phyloP scores from a whole-genome alignment of 495 filamentous ascomycete species.

The Aspergillus incahuasiensis region DNA sequence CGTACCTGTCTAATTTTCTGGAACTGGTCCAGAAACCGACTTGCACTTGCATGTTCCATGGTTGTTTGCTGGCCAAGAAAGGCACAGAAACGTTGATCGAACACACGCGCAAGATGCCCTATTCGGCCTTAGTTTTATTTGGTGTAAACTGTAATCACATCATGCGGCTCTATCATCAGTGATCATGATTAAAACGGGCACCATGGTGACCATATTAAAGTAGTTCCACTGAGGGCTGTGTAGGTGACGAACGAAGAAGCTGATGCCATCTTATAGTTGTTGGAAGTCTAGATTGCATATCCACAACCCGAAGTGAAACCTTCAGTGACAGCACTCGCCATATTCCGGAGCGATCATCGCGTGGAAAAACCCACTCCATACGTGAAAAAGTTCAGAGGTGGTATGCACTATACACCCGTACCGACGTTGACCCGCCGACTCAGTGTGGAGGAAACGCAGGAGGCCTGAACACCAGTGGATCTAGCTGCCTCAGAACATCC shows the following conservation, averaged over 20 bases:
- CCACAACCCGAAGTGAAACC: not conserved
- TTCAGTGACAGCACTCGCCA: not conserved
- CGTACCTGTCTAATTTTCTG: not conserved
- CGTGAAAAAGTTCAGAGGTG: not conserved
- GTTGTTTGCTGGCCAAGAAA: not conserved
- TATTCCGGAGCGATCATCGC: not conserved
- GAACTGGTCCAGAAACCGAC: slow-evolving; percentile 8
- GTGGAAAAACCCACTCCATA: not conserved
- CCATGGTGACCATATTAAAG: not conserved
- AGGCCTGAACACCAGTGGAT: slow-evolving; percentile 2
- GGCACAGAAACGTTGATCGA: not conserved
- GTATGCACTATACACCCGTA: not conserved
- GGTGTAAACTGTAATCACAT: not conserved
- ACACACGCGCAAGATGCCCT: not conserved
- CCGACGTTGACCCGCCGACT: not conserved
- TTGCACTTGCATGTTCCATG: not conserved
- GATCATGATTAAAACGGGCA: not conserved
- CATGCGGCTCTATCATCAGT: not conserved
- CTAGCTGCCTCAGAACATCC: not conserved
- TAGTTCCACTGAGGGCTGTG: not conserved
- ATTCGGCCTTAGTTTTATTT: not conserved
- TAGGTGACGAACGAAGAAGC: not conserved
- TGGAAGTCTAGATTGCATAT: not conserved
- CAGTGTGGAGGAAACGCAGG: not conserved
- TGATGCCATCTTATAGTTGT: not conserved